Conservation (phyloP, 768 basidiomycete species). For the Panaeolus cyanescens region DNA sequence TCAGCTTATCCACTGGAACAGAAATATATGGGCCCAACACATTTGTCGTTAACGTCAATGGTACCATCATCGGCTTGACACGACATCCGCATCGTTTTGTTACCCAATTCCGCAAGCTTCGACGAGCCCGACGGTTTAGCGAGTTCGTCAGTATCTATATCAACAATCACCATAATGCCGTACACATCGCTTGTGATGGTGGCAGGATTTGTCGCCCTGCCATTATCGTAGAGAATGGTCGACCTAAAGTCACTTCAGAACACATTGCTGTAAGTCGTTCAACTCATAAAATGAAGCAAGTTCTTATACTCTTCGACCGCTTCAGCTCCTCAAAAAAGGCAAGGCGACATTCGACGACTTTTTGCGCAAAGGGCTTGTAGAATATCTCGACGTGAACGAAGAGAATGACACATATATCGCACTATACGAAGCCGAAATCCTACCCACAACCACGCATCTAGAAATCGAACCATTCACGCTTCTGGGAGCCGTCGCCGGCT, state of each 20-base stretch:
- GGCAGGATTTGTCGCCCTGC: slow-evolving; percentile 97
- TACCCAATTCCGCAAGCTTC: slow-evolving; percentile 85
- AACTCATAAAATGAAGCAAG: background rate
- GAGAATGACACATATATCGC: slow-evolving; percentile 98
- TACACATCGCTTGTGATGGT: slow-evolving; percentile 96
- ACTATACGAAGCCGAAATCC: slow-evolving; percentile 88
- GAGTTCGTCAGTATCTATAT: slow-evolving; percentile 97
- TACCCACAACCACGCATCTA: slow-evolving; percentile 84
- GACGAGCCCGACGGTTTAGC: slow-evolving; percentile 88
- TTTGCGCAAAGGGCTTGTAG: slow-evolving; percentile 87
- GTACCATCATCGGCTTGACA: slow-evolving; percentile 92
- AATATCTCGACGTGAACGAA: slow-evolving; percentile 98
- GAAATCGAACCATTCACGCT: slow-evolving; percentile 99
- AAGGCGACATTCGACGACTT: slow-evolving; percentile 91
- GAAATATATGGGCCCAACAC: slow-evolving; percentile 95
- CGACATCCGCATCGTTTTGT: slow-evolving; percentile 86
- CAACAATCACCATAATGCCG: slow-evolving; percentile 92
- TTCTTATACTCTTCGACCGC: background rate
- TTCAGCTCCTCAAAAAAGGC: slow-evolving; percentile 78
- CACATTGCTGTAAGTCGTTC: slow-evolving; percentile 70
- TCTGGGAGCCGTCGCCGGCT: slow-evolving; percentile 94
- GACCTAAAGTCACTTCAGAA: slow-evolving; percentile 73
- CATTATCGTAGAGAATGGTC: slow-evolving; percentile 90
- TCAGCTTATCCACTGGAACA: slow-evolving; percentile 86
- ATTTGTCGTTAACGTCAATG: slow-evolving; percentile 96